Base-by-base conservation (phyloP, 805 yeast species). In the Candida nemodendra region DNA sequence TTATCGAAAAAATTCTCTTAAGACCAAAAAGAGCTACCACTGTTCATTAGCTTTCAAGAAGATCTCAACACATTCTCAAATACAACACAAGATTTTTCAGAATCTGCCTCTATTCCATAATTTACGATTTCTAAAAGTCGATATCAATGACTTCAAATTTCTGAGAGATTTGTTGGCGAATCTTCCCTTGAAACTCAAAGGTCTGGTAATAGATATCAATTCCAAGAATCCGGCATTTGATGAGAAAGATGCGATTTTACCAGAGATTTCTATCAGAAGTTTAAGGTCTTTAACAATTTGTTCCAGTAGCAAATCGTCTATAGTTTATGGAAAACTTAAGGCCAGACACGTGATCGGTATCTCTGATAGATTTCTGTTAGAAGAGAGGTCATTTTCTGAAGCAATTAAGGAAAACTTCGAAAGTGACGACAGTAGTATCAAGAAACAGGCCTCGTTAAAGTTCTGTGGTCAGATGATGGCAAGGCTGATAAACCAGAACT, bases 381-480 rank as follows among this genome's bases (percentile, higher is more conserved):
- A 45, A 21, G 50, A 45, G 27, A 23, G 30, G 9, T 28, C 30
- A 5, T 40, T 43, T 17, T 43, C 42, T 18, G 30, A 38, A 12
- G 34, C 42, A 18, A 41, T 46, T 14, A 40, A 36, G 28, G 41
- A 44, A 18, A 41, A 40, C 30, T 40, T 33, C 18, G 44, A 32
- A 30, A 34, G 27, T 18, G 39, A 42, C 18, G 35, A 36, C 26
- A 16, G 30, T 12, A 36, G 42, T 17, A 45, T 45, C 36, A 42
- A 38, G 17, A 45, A 45, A 17, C 47, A 45, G 32, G 39, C 44
- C n/a, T 18, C 36, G 11, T 33, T 49, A 9, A 36, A 35, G 27
- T 37, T 24, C 11, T 45, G 42, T 12, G 54, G 55, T 4, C 29
- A 39, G 21, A 29, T 48, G 25, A 29, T 52, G 14, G 53, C 54